Evolutionary conservation across 495 filamentous ascomycete genomes (phyloP).

Genomic region (Acidiella bohemica): DNA sequence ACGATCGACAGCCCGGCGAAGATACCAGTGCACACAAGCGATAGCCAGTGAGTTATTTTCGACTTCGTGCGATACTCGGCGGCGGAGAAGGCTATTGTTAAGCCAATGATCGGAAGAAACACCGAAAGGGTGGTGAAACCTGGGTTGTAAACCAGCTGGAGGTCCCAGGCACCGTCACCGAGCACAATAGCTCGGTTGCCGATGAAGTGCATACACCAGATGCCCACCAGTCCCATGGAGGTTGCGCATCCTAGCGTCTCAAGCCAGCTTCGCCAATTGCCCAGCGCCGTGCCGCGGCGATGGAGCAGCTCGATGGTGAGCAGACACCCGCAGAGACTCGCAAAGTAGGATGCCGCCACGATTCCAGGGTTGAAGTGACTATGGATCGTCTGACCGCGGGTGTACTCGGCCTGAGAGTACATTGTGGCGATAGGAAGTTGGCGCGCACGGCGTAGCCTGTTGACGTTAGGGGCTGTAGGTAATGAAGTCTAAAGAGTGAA

Average conservation of each 20-base stretch:
- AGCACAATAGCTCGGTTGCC: conserved; percentile 69
- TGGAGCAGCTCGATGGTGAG: conserved; percentile 76
- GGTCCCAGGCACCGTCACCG: conserved; percentile 40
- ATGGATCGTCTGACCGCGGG: conserved; percentile 23
- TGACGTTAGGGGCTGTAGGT: no score
- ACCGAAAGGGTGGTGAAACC: conserved; percentile 66
- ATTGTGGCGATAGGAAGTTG: neutral
- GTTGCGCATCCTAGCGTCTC: conserved; percentile 57
- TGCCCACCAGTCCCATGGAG: conserved; percentile 71
- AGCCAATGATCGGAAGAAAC: conserved; percentile 62
- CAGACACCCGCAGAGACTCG: conserved; percentile 62
- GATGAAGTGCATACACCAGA: conserved; percentile 78
- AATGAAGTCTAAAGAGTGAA: no score
- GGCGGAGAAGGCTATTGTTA: conserved; percentile 57
- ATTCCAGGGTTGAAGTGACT: conserved; percentile 47
- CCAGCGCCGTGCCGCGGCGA: conserved; percentile 37
- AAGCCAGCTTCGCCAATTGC: conserved; percentile 30
- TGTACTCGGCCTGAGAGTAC: neutral
- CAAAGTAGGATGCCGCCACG: conserved; percentile 60
- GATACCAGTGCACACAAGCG: conserved; percentile 41
- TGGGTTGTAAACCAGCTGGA: conserved; percentile 62
- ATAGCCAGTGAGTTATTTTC: conserved; percentile 3
- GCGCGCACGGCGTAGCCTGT: no score
- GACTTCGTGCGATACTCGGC: conserved; percentile 27
- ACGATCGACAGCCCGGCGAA: conserved; percentile 61